Conservation (phyloP, 1,284 basidiomycete species). For the Clitocybe nebularis region DNA sequence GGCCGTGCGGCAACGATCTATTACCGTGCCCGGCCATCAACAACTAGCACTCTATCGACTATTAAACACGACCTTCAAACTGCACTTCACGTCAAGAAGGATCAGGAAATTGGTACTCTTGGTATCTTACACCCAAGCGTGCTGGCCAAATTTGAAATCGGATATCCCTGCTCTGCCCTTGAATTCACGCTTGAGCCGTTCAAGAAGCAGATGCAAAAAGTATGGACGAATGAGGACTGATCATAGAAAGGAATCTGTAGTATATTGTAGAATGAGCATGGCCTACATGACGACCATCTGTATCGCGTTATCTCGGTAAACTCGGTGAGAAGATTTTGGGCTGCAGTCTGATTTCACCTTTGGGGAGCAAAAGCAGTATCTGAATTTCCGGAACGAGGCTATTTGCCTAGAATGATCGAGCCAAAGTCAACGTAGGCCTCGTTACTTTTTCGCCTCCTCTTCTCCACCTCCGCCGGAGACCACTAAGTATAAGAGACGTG, state of each 20-base stretch:
- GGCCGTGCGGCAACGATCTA: slow-evolving; percentile 90
- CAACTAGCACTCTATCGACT: slow-evolving; percentile 22
- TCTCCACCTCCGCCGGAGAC: background rate
- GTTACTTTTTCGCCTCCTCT: background rate
- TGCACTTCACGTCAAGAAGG: slow-evolving; percentile 34
- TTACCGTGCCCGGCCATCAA: slow-evolving; percentile 63
- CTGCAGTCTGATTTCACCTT: slow-evolving; percentile 1
- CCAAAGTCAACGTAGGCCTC: background rate
- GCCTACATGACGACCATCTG: background rate
- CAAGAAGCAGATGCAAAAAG: slow-evolving; percentile 64
- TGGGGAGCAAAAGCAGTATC: too few species aligned
- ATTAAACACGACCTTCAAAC: slow-evolving; percentile 35
- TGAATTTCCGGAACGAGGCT: background rate
- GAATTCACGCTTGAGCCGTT: slow-evolving; percentile 95
- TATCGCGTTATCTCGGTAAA: background rate
- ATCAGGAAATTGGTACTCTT: slow-evolving; percentile 77
- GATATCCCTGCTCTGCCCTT: slow-evolving; percentile 92
- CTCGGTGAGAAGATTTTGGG: background rate
- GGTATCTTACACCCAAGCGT: slow-evolving; percentile 91
- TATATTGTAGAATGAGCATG: slow-evolving; percentile 9
- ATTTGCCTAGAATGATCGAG: slow-evolving; percentile 4
- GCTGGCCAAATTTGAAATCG: slow-evolving; percentile 89
- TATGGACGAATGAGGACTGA: slow-evolving; percentile 48
- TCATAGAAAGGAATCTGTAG: slow-evolving; percentile 7
- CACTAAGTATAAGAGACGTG: too few species aligned